Base-by-base conservation (phyloP, 129 eudicot species). In the Lactuca sativa region DNA sequence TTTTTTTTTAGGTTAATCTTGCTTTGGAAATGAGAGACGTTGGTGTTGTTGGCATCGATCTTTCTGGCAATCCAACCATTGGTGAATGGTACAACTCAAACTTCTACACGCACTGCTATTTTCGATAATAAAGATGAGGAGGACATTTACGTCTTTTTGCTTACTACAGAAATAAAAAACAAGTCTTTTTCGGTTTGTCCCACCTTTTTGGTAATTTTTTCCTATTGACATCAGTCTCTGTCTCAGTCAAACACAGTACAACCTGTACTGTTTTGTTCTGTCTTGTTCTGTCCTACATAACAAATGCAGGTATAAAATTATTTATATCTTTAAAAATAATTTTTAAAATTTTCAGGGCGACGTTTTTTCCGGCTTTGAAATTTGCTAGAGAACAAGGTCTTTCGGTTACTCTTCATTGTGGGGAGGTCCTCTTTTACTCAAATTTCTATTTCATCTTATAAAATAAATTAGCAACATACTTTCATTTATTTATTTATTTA, bases 31-130 rank as follows among this genome's bases (percentile, higher is more conserved):
- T 89, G 98, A 93, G 84, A 64, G 78, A 85, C 52, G 38, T 40
- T 49, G 98, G 98, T 41, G 95, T 93, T 43, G 84, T 89, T 69
- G 98, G 98, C 11, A 87, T 93, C 51, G 98, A 93, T 79, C 98
- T 93, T 74, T 93, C 98, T 54, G 98, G 98, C 68, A 93, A 93
- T 73, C 98, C 96, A 9, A 56, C 66, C 32, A 71, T 93, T 66
- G 96, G 98, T 74, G 86, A 93, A 83, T 93, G 96, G 98, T 92
- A 86, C 49, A 12, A 6, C 41, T 21, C 11, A 36, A 41, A 40
- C 31, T 57, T 49, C 7, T 64, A 8, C 54, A 30, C 37, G 13
- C 14, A 3, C 16, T 48, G 7, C 18, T 44, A 44, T 44, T 44
- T 44, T 44, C 4, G 3, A 3, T 44, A 11, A 3, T 44, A n/a